Conservation (phyloP, 2,329 filamentous ascomycete genomes). For the Paraconiothyrium brasiliense region DNA sequence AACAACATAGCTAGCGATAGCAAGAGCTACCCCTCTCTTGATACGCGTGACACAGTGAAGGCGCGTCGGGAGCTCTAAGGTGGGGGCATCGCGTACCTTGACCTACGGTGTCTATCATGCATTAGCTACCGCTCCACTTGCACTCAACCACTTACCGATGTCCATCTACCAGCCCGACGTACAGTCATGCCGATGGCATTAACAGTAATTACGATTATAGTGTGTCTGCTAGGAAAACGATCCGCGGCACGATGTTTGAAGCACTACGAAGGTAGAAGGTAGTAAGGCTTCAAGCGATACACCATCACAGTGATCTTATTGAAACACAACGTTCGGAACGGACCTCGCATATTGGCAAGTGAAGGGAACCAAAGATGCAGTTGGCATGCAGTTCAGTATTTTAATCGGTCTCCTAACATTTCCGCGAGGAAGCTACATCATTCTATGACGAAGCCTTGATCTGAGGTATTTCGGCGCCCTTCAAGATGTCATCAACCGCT, state of each 20-base stretch:
- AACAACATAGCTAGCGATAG: conserved; percentile 4
- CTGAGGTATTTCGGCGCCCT: background rate
- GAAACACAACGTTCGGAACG: background rate
- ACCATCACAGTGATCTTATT: no score
- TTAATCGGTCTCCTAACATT: background rate
- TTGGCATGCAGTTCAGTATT: background rate
- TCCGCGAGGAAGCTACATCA: background rate
- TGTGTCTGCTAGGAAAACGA: background rate
- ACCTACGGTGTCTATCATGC: conserved; percentile 2
- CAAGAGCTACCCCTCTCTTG: conserved; percentile 20
- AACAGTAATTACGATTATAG: background rate
- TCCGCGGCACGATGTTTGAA: background rate
- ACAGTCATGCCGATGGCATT: background rate
- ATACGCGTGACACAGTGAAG: conserved; percentile 7
- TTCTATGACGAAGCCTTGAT: background rate
- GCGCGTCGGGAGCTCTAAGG: conserved; percentile 8
- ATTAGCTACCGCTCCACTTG: background rate
- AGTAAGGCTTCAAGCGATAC: no score
- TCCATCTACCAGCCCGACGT: background rate
- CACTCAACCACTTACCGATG: background rate
- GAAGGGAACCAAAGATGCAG: no score
- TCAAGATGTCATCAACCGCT: conserved; percentile 33
- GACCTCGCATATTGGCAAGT: background rate
- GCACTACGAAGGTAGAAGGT: background rate
- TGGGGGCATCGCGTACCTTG: conserved; percentile 11